These are phyloP conservation scores for Phytophthora cactorum DNA, from an alignment of 352 stramenopile species.

Conservation along the genomic window DNA sequence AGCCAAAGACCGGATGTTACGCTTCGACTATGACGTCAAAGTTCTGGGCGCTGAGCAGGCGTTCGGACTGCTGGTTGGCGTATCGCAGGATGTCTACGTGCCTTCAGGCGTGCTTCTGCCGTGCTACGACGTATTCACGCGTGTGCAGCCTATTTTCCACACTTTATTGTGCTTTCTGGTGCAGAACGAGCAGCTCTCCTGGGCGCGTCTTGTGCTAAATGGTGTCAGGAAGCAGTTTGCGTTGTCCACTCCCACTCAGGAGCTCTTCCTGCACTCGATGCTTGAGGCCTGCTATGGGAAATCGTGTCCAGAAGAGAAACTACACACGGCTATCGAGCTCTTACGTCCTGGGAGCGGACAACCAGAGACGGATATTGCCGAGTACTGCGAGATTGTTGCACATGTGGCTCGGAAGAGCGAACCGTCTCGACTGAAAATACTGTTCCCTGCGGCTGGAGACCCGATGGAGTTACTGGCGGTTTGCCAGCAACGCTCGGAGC, in stretches of 20 bases:
- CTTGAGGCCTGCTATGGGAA: conserved; percentile 69
- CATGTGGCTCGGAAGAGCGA: conserved; percentile 87
- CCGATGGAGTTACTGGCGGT: conserved; percentile 66
- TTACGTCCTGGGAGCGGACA: conserved; percentile 41
- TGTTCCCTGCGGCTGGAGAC: conserved; percentile 77
- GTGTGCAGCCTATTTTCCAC: conserved; percentile 86
- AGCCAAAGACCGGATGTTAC: conserved; percentile 68
- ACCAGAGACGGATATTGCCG: conserved; percentile 51
- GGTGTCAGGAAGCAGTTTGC: conserved; percentile 59
- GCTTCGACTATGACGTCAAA: conserved; percentile 81
- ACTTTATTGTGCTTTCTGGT: conserved; percentile 72
- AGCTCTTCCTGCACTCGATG: conserved; percentile 84
- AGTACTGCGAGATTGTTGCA: conserved; percentile 87
- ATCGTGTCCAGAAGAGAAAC: conserved; percentile 46
- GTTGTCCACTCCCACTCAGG: conserved; percentile 72
- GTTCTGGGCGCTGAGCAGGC: conserved; percentile 67
- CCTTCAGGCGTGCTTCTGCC: conserved; percentile 61
- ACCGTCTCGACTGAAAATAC: conserved; percentile 67
- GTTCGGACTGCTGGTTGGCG: conserved; percentile 77
- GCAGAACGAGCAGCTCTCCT: conserved; percentile 65
- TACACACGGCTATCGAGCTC: conserved; percentile 58
- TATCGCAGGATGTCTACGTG: conserved; percentile 85
- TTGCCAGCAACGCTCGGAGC: conserved; percentile 69
- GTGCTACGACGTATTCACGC: conserved; percentile 79
- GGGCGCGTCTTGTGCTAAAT: conserved; percentile 55